Evolutionary conservation across 306 rosid genomes (phyloP).

Genomic region (Glycine latifolia): DNA sequence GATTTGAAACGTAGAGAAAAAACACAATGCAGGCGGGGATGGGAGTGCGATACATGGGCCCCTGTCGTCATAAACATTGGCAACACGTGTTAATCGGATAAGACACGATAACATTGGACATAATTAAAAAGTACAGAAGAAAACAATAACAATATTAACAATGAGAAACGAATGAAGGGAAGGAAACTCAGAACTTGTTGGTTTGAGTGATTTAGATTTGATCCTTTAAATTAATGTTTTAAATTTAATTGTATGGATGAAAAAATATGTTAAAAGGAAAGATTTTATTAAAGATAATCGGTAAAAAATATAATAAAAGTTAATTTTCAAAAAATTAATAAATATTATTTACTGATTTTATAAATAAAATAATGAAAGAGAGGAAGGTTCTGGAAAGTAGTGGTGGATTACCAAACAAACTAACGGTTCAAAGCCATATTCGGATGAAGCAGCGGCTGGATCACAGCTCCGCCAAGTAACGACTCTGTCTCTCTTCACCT

Average conservation of each 20-base stretch:
- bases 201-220: too few species aligned
- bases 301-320: too few species aligned
- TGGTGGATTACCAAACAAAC: not conserved
- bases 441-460: slow-evolving; percentile 42
- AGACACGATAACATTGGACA: not conserved
- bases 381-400: slow-evolving; percentile 60
- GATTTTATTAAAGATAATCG: too few species aligned
- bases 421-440: slow-evolving; percentile 32
- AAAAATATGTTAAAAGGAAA: too few species aligned
- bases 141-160: not conserved
- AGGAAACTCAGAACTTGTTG: not conserved
- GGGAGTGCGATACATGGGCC: not conserved
- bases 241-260: too few species aligned
- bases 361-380: too few species aligned
- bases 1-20: not conserved
- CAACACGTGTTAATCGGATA: slow-evolving; percentile 44
- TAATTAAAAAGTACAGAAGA: too few species aligned
- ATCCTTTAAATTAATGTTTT: too few species aligned
- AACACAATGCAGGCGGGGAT: not conserved
- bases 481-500: not conserved
- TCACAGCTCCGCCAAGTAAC: not conserved
- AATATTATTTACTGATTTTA: too few species aligned
- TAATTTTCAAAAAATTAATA: too few species aligned
- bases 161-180: not conserved
- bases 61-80: not conserved